phyloP scores from a whole-genome alignment of 495 filamentous ascomycete genomes.

The Tirmania nivea region DNA sequence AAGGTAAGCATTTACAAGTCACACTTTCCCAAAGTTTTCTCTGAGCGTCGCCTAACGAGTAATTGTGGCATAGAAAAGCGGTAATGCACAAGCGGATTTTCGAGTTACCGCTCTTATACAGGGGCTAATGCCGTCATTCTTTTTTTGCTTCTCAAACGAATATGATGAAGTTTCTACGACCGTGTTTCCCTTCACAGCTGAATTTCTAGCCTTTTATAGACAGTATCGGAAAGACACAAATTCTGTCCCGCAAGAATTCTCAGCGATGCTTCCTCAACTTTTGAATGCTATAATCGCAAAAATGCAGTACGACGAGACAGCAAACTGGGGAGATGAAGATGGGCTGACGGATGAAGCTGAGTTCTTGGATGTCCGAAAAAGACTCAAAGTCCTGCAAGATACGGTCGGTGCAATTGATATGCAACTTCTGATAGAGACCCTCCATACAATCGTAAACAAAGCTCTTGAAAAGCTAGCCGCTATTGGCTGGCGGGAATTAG shows the following conservation, averaged over 20 bases:
- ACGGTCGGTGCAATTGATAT: slow-evolving; percentile 70
- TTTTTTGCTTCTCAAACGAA: slow-evolving; percentile 91
- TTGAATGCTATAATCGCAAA: slow-evolving; percentile 78
- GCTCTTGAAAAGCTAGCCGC: slow-evolving; percentile 61
- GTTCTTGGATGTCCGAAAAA: slow-evolving; percentile 80
- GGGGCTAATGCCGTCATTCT: slow-evolving; percentile 58
- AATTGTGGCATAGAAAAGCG: slow-evolving; percentile 24
- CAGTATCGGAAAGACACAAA: slow-evolving; percentile 34
- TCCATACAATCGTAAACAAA: slow-evolving; percentile 58
- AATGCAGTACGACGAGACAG: slow-evolving; percentile 91
- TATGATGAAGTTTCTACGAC: slow-evolving; percentile 94
- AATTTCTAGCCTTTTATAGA: slow-evolving; percentile 74
- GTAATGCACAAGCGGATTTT: slow-evolving; percentile 31
- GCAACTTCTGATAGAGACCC: slow-evolving; percentile 58
- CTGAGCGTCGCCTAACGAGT: background rate
- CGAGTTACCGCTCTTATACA: slow-evolving; percentile 55
- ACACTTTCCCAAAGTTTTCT: too few relatives aligned
- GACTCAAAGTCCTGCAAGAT: slow-evolving; percentile 74
- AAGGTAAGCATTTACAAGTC: too few relatives aligned
- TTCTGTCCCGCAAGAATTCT: slow-evolving; percentile 33
- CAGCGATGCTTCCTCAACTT: slow-evolving; percentile 68
- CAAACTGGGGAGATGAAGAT: slow-evolving; percentile 82
- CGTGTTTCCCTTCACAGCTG: slow-evolving; percentile 73
- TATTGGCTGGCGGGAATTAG: slow-evolving; percentile 85
- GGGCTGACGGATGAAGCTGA: slow-evolving; percentile 96